Conservation (phyloP, 2,329 filamentous ascomycete genomes). For the Lojkania enalia region DNA sequence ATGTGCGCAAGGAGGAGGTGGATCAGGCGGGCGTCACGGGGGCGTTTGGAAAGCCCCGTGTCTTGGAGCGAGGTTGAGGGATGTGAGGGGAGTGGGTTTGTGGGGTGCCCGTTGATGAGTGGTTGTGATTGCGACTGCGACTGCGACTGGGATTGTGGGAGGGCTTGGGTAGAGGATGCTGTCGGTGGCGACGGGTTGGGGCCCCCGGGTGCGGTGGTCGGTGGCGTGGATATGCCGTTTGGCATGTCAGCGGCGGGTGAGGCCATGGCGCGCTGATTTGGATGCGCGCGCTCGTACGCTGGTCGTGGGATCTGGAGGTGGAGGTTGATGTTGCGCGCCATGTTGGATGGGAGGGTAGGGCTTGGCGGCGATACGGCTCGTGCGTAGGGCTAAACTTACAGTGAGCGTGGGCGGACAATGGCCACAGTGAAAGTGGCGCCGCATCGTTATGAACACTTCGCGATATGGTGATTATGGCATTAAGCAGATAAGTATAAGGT, state of each 20-base stretch:
- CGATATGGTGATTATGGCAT: too few relatives aligned
- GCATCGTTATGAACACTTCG: too few relatives aligned
- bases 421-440: background rate
- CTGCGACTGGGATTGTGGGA: constrained; percentile 26
- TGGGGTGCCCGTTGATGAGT: constrained; percentile 22
- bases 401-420: background rate
- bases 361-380: background rate
- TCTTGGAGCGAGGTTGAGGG: constrained; percentile 40
- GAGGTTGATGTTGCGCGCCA: constrained; percentile 1
- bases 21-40: constrained; percentile 77
- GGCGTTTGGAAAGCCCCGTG: constrained; percentile 53
- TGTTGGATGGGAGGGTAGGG: background rate
- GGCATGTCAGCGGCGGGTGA: constrained; percentile 40
- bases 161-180: constrained; percentile 24
- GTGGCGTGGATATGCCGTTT: constrained; percentile 46
- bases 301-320: background rate
- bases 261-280: constrained; percentile 32
- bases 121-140: constrained; percentile 16
- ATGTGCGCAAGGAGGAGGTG: constrained; percentile 79
- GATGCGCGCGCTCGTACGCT: background rate
- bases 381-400: background rate
- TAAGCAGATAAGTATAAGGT: too few relatives aligned
- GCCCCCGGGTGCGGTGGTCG: constrained; percentile 34
- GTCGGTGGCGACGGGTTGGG: constrained; percentile 38
- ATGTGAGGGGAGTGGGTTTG: constrained; percentile 29